Base-by-base conservation (phyloP, 1,284 basidiomycete genomes). In the Cerrena zonata region DNA sequence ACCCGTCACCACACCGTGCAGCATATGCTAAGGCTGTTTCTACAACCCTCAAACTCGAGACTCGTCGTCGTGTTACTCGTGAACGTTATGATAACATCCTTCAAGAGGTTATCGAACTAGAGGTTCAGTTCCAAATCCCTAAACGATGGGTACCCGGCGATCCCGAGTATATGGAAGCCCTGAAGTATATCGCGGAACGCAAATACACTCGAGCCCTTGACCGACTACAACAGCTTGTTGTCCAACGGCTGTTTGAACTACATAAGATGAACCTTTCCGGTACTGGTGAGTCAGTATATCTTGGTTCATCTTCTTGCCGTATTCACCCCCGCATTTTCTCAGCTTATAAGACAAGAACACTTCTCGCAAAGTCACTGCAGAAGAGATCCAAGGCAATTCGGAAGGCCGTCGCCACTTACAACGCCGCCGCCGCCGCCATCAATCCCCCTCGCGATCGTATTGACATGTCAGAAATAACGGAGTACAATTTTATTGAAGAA, bases 401-500 rank as follows among this genome's bases (percentile, higher is more conserved):
- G 1, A 58, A 37, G 1, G 61, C 62, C 2, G 47, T 65, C 13
- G 53, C 59, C 10, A 42, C 44, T n/a, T 68, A 67, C 57, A 68
- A 68, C 47, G 34, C 38, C 3, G 56, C 60, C 5, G 65, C 65
- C 0, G 11, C n/a, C 0, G 47, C 51, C 2, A 55, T 65, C n/a
- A 47, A 50, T 5, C 68, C 65, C 0, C 62, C 66, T 0, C 56
- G 57, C 1, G 59, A 59, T 0, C 45, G 48, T 0, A 53, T 73
- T 15, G 58, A 66, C 2, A 67, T 63, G 60, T 27, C 51, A 2
- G 48, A 63, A n/a, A 63, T 71, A 2, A 56, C 62, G 73, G 0
- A 42, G 11, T 42, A 12, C 19, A 11, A 21, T 12, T 42, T 42
- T 21, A 11, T 42, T 10, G 40, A 42, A 42, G 11, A 42, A 21